phyloP scores from a whole-genome alignment of 1,284 basidiomycete species.

The Cryptococcus floricola region DNA sequence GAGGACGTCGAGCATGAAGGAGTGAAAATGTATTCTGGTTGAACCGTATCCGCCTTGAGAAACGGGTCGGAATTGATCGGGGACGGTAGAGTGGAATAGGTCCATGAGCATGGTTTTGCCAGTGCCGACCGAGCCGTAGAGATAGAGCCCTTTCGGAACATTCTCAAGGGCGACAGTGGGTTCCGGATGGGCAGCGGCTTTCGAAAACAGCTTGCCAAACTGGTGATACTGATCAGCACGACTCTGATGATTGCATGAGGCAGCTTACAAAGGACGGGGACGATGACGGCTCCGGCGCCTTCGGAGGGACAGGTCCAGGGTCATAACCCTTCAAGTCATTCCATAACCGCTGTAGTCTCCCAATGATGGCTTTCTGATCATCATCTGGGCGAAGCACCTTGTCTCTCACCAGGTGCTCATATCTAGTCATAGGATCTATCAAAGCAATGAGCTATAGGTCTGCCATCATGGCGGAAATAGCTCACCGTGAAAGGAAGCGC shows the following conservation, averaged over 20 bases:
- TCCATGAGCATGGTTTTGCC: constrained; percentile 99
- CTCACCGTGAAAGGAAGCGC: constrained; percentile 28
- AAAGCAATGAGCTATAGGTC: not conserved
- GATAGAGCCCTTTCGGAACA: constrained; percentile 83
- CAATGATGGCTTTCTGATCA: constrained; percentile 79
- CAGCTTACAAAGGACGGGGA: constrained; percentile 31
- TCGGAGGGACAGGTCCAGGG: constrained; percentile 60
- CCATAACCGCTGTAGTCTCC: constrained; percentile 75
- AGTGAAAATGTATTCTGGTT: constrained; percentile 91
- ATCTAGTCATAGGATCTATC: constrained; percentile 54
- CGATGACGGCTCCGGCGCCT: constrained; percentile 30
- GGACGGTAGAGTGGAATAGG: constrained; percentile 87
- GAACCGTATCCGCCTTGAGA: constrained; percentile 52
- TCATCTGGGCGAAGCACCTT: constrained; percentile 71
- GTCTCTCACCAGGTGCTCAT: constrained; percentile 67
- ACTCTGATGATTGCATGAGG: not conserved
- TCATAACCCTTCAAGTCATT: constrained; percentile 67
- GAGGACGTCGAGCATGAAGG: constrained; percentile 98
- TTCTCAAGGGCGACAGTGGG: constrained; percentile 48
- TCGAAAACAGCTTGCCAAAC: constrained; percentile 64
- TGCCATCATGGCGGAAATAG: not conserved
- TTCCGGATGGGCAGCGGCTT: constrained; percentile 43
- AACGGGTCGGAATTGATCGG: constrained; percentile 58
- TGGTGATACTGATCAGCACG: constrained; percentile 9
- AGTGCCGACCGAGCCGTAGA: constrained; percentile 96